Evolutionary conservation across 2,329 filamentous ascomycete species (phyloP), one percentile per base, ranked within the genome.

Genomic region (Ciborinia camelliae): DNA sequence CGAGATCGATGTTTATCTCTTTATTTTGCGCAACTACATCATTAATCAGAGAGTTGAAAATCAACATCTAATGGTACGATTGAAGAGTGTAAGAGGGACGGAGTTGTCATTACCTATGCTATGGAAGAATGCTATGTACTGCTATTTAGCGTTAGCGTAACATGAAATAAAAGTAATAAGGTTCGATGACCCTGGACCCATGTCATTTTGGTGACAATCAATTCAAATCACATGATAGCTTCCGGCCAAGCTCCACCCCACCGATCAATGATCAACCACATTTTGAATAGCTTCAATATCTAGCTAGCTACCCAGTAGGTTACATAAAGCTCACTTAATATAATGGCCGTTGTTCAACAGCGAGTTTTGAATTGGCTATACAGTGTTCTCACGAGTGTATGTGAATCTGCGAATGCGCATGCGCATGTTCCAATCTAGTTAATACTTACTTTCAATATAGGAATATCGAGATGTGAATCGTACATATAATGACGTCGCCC

Each of bases 341-440:
- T 26, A 67, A 76, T 76, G 75, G 74, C 74, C 82, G 86, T 88
- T 72, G 90, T 97, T 75, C 90, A 91, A 73, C 92, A 96, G 78
- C 90, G 92, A 79, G 89, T 96, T 67, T 83, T 98, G 74, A 93
- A 92, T 79, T 98, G 94, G 94, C 87, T 98, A 7, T 97, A 96
- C 79, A 95, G 91, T 78, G 89, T 97, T 64, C 80, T 98, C 65
- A 91, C 89, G 50, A 91, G 87, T 73, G 90, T 92, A 79, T 57
- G 81, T 71, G 32, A 23, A 54, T 66, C 32, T 67, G 20, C 23
- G 15, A 32, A 41, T 53, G 7, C 28, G 50, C 12, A 41, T 53
- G 7, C 28, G 50, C 12, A 32, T 55, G 9, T 28, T 28, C 37
- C 35, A 23, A 23, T 47, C 43, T 15, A 48, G 50, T 41, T 58